Percentiles rank a stretch among this genome's conserved stretches.
phyloP scores from a whole-genome alignment of 176 grass and related monocot genomes.

The barley (Hordeum vulgare) region MorexV3_pseudomolecules_assembly NC_058522.1:457548557-457549056 shows the following conservation, averaged over 20 bases:
- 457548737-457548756: neutral
- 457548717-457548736: neutral
- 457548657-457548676: neutral
- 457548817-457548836: neutral
- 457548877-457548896: too few species aligned
- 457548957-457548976: too few species aligned
- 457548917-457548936: too few species aligned
- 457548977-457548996: too few species aligned
- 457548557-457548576: neutral
- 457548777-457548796: neutral
- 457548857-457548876: neutral
- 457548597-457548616: constrained; percentile 18
- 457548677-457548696: neutral
- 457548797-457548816: neutral
- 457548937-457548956: too few species aligned
- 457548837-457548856: neutral
- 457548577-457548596: constrained; percentile 1
- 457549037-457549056: too few species aligned
- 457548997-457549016: too few species aligned
- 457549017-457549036: too few species aligned
- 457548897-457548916: too few species aligned
- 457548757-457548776: neutral
- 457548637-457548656: neutral
- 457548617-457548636: neutral
- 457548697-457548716: neutral